Percentiles rank a stretch among this genome's conserved stretches.
phyloP scores from a whole-genome alignment of 768 basidiomycete genomes.

The Russula olivacea region DNA sequence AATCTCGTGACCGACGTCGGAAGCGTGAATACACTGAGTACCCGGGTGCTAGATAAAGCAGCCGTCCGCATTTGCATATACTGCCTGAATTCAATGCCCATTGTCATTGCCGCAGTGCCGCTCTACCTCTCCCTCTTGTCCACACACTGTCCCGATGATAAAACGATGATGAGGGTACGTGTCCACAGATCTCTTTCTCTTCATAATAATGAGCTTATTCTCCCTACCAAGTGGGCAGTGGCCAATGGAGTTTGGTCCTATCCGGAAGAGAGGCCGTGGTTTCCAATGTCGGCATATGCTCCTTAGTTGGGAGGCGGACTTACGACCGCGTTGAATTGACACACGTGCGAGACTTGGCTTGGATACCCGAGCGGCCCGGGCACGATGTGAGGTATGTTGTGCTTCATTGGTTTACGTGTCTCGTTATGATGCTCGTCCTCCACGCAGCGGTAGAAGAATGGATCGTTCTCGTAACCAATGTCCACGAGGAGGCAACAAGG shows the following conservation, averaged over 20 bases:
- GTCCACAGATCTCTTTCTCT: background rate
- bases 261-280: conserved; percentile 77
- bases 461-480: conserved; percentile 91
- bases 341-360: conserved; percentile 44
- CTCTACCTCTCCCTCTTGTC: no score
- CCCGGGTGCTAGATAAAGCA: no score
- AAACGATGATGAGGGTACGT: conserved; percentile 81
- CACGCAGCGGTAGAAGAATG: conserved; percentile 90
- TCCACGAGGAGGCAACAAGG: no score
- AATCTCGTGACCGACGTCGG: no score
- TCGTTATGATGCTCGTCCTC: conserved; percentile 13
- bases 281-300: conserved; percentile 44
- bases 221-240: conserved; percentile 38
- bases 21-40: no score
- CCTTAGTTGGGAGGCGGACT: conserved; percentile 59
- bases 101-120: no score
- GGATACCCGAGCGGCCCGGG: conserved; percentile 77
- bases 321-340: conserved; percentile 71
- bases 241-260: conserved; percentile 54
- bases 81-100: no score
- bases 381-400: conserved; percentile 62
- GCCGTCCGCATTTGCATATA: no score
- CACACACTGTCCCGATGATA: no score
- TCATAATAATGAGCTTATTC: background rate
- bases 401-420: conserved; percentile 12